Percentiles rank a stretch among this genome's conserved stretches.
phyloP scores from a whole-genome alignment of 2,329 filamentous ascomycete species.

The Xylaria sp. region DNA sequence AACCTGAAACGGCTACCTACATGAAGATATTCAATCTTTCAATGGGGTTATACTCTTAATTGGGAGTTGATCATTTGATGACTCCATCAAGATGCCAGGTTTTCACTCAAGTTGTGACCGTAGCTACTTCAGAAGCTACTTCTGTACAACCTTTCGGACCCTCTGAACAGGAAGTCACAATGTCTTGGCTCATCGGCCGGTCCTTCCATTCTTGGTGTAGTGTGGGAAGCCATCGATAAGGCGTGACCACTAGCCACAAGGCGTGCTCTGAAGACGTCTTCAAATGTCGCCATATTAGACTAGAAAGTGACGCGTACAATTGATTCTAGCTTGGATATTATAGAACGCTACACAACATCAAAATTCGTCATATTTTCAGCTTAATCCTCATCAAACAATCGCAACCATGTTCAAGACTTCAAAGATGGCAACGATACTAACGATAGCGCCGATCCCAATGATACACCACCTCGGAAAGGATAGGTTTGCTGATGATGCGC shows the following conservation, averaged over 20 bases:
- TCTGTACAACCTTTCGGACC: background rate
- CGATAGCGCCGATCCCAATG: background rate
- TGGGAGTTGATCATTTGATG: too few species aligned
- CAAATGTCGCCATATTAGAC: slow-evolving; percentile 11
- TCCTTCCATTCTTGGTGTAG: slow-evolving; percentile 20
- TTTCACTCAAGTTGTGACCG: too few species aligned
- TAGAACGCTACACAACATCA: background rate
- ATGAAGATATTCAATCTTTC: too few species aligned
- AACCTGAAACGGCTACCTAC: too few species aligned
- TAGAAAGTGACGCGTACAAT: background rate
- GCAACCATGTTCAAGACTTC: background rate
- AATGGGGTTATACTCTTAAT: too few species aligned
- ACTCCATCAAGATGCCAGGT: background rate
- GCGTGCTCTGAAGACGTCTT: slow-evolving; percentile 15
- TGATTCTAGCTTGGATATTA: background rate
- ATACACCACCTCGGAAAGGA: background rate
- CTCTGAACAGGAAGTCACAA: background rate
- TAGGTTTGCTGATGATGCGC: background rate
- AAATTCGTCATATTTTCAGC: background rate
- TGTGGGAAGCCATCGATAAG: slow-evolving; percentile 18
- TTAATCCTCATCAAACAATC: background rate
- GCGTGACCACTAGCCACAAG: slow-evolving; percentile 17
- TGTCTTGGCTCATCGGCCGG: slow-evolving; percentile 7
- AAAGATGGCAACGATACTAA: background rate
- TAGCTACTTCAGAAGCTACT: too few species aligned